These are phyloP conservation scores for Camellia lanceoleosa DNA, from an alignment of 148 eudicot species.

Conservation along the genomic window DNA sequence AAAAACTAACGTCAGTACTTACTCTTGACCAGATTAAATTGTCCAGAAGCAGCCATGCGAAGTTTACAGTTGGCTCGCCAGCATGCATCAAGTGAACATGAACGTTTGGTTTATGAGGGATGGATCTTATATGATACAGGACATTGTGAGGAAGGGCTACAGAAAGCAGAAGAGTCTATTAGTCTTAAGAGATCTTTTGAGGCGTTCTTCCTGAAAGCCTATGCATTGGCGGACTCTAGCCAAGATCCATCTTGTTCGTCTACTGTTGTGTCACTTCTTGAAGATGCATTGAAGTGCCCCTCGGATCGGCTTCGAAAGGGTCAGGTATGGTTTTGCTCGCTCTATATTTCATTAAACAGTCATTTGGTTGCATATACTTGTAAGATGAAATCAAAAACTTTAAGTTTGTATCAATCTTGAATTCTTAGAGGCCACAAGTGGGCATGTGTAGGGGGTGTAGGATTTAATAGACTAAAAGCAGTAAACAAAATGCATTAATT, in stretches of 20 bases:
- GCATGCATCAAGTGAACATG: conserved; percentile 72
- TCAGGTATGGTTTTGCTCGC: conserved; percentile 52
- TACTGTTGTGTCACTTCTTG: conserved; percentile 75
- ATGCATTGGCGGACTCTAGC: conserved; percentile 87
- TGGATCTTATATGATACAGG: conserved; percentile 96
- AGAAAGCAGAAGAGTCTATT: conserved; percentile 87
- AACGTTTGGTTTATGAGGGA: conserved; percentile 90
- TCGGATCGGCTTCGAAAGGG: conserved; percentile 96
- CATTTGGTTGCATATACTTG: too few relatives aligned
- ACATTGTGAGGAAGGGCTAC: conserved; percentile 82
- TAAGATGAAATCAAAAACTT: too few relatives aligned
- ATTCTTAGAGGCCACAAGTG: too few relatives aligned
- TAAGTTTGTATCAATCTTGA: too few relatives aligned
- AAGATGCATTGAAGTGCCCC: conserved; percentile 94
- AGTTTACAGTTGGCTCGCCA: conserved; percentile 94
- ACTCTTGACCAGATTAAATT: conserved; percentile 63
- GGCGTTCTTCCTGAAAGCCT: conserved; percentile 94
- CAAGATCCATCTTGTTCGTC: conserved; percentile 76
- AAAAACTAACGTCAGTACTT: conserved; percentile 41
- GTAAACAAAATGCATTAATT: too few relatives aligned
- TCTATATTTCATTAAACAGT: background rate
- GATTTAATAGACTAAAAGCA: too few relatives aligned
- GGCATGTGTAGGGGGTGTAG: too few relatives aligned
- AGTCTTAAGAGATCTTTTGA: conserved; percentile 83
- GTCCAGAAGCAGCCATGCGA: conserved; percentile 98